Evolutionary conservation across 495 filamentous ascomycete species (phyloP).

Genomic region (Aspergillus sparsus): DNA sequence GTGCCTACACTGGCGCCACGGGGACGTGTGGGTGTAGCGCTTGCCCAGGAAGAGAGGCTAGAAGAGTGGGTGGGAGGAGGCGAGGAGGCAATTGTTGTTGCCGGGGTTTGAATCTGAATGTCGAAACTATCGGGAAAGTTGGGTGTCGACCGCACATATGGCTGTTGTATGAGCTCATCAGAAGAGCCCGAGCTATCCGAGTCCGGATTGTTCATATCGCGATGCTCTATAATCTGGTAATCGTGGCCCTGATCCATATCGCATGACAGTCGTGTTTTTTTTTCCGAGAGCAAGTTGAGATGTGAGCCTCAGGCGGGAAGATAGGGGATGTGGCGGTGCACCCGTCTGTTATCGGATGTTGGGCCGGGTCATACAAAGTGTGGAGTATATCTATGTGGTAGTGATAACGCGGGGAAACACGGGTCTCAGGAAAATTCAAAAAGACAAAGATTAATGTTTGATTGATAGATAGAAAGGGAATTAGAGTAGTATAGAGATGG

Average conservation of each 20-base stretch:
- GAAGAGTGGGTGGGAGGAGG: slow-evolving; percentile 44
- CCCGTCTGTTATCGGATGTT: neutral
- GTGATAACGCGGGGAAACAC: no score
- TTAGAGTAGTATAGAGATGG: no score
- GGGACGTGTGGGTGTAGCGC: slow-evolving; percentile 37
- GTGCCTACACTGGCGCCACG: slow-evolving; percentile 46
- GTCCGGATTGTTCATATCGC: slow-evolving; percentile 57
- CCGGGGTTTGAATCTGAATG: slow-evolving; percentile 39
- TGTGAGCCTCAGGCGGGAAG: slow-evolving; percentile 19
- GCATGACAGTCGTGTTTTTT: slow-evolving; percentile 16
- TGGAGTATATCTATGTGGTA: no score
- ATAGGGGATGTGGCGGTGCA: slow-evolving; percentile 30
- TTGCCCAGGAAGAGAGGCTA: slow-evolving; percentile 45
- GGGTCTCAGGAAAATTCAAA: no score
- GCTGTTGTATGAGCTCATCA: slow-evolving; percentile 53
- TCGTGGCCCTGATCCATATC: slow-evolving; percentile 29
- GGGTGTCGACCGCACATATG: slow-evolving; percentile 46
- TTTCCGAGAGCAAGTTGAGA: slow-evolving; percentile 14
- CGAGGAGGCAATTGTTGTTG: slow-evolving; percentile 45
- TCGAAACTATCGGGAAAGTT: slow-evolving; percentile 43
- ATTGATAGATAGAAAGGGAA: no score
- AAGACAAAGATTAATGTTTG: no score
- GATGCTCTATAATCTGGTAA: slow-evolving; percentile 53
- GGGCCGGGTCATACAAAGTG: neutral
- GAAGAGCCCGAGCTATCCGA: slow-evolving; percentile 67